phyloP scores from a whole-genome alignment of 2,329 filamentous ascomycete species.

The Calonectria pseudoreteaudii region DNA sequence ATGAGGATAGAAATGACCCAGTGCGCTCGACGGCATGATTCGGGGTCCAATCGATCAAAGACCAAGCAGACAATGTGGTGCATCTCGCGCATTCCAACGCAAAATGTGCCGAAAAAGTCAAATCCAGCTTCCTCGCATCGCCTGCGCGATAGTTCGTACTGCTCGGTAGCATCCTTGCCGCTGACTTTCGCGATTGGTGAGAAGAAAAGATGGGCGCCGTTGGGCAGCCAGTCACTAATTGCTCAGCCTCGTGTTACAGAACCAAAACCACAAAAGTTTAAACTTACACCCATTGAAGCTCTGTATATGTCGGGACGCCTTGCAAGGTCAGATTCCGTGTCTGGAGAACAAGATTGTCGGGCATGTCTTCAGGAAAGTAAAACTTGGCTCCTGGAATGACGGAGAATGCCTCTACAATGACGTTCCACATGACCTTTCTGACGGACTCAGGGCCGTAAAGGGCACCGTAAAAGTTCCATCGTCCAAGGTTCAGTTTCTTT shows the following conservation, averaged over 20 bases:
- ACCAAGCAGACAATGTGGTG: slow-evolving; percentile 62
- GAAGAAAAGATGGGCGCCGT: slow-evolving; percentile 38
- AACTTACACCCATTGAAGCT: slow-evolving; percentile 39
- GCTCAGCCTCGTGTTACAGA: not conserved
- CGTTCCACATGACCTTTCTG: slow-evolving; percentile 30
- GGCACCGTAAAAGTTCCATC: slow-evolving; percentile 40
- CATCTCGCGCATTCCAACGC: slow-evolving; percentile 22
- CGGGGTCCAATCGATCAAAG: slow-evolving; percentile 58
- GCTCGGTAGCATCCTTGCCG: slow-evolving; percentile 18
- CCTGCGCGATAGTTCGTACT: slow-evolving; percentile 22
- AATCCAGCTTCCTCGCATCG: slow-evolving; percentile 36
- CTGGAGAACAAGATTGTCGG: slow-evolving; percentile 27
- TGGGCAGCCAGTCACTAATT: slow-evolving; percentile 28
- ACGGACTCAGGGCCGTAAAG: slow-evolving; percentile 35
- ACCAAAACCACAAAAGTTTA: rapidly evolving
- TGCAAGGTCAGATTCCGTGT: slow-evolving; percentile 31
- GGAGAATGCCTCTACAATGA: slow-evolving; percentile 30
- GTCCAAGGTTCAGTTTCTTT: slow-evolving; percentile 31
- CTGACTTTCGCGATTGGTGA: slow-evolving; percentile 37
- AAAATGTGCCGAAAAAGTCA: slow-evolving; percentile 36
- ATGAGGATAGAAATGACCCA: slow-evolving; percentile 50
- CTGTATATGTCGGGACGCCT: slow-evolving; percentile 30
- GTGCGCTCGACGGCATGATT: slow-evolving; percentile 48
- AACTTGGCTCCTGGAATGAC: slow-evolving; percentile 36
- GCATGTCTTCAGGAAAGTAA: slow-evolving; percentile 33